phyloP scores from a whole-genome alignment of 2,329 filamentous ascomycete species.

The Gnomoniopsis sp. region DNA sequence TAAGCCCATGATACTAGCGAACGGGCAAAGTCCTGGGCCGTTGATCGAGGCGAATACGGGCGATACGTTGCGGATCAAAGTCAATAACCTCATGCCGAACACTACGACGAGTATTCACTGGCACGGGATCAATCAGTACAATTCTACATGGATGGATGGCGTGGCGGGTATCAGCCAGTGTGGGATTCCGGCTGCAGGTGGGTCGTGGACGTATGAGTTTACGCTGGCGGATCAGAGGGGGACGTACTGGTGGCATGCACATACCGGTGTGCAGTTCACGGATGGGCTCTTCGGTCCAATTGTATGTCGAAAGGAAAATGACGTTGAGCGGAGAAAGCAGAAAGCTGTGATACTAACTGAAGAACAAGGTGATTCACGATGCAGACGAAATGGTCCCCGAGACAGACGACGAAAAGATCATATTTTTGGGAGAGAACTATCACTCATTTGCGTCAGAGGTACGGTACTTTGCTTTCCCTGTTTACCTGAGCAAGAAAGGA shows the following conservation, averaged over 20 bases:
- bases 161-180: constrained; percentile 60
- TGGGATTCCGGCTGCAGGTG: constrained; percentile 49
- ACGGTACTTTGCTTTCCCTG: constrained; percentile 8
- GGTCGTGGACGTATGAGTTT: constrained; percentile 59
- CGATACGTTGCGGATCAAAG: constrained; percentile 38
- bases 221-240: constrained; percentile 38
- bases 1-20: constrained; percentile 37
- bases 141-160: constrained; percentile 65
- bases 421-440: constrained; percentile 38
- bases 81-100: constrained; percentile 35
- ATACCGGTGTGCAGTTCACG: constrained; percentile 58
- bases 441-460: constrained; percentile 33
- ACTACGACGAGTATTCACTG: constrained; percentile 59
- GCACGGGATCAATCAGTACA: constrained; percentile 65
- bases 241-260: constrained; percentile 57
- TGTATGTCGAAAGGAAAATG: constrained; percentile 30
- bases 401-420: constrained; percentile 32
- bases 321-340: constrained; percentile 14
- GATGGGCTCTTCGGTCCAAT: constrained; percentile 63
- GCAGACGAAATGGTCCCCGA: constrained; percentile 28
- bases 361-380: constrained; percentile 31
- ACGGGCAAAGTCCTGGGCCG: constrained; percentile 40
- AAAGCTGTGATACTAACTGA: not conserved
- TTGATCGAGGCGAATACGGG: constrained; percentile 41
- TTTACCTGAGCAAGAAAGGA: not conserved